Evolutionary conservation across 164 flowering plant species (phyloP).

Genomic region (Nymphaea colorata): DNA sequence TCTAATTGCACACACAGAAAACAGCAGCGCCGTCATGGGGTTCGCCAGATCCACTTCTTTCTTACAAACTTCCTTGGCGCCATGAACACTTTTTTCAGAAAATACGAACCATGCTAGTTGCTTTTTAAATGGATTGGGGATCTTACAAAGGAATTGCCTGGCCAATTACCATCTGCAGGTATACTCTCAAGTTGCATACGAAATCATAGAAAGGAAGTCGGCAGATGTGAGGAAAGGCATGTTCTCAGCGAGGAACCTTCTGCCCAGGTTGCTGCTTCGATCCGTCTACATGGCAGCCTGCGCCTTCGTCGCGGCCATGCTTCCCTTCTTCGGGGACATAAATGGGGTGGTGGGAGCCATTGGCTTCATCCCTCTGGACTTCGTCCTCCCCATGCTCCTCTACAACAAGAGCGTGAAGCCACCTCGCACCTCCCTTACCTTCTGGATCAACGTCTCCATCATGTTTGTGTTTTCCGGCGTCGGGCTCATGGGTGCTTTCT

Average conservation of each 20-base stretch:
- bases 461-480: conserved; percentile 58
- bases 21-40: too few species aligned
- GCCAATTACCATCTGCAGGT: conserved; percentile 34
- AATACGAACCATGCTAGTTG: too few species aligned
- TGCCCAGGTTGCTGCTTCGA: conserved; percentile 76
- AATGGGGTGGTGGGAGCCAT: conserved; percentile 77
- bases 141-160: not conserved
- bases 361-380: conserved; percentile 94
- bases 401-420: conserved; percentile 89
- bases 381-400: conserved; percentile 86
- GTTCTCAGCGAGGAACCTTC: conserved; percentile 69
- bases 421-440: conserved; percentile 32
- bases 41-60: too few species aligned
- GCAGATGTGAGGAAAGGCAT: conserved; percentile 75
- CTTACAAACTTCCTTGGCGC: too few species aligned
- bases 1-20: too few species aligned
- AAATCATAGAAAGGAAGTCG: conserved; percentile 82
- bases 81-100: too few species aligned
- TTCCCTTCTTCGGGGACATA: conserved; percentile 97
- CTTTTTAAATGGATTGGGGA: too few species aligned
- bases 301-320: conserved; percentile 91
- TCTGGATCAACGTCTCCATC: conserved; percentile 58
- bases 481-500: conserved; percentile 78
- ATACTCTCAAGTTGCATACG: conserved; percentile 96
- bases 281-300: conserved; percentile 61